phyloP scores from a whole-genome alignment of 345 rosid species.

The Combretum micranthum region DNA sequence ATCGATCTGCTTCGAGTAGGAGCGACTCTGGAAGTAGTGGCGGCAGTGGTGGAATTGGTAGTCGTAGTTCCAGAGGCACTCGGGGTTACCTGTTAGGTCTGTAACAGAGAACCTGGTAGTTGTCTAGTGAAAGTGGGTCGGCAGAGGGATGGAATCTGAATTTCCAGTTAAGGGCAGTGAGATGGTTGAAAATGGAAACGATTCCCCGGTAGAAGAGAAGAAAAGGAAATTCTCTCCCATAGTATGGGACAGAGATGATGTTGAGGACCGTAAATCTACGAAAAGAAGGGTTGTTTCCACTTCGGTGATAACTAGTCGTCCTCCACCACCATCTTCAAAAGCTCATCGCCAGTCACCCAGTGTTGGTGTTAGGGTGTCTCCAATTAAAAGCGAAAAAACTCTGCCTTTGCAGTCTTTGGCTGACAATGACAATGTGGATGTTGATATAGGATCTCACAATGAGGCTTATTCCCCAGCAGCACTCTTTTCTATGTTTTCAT shows the following conservation, averaged over 20 bases:
- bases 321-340: slow-evolving; percentile 56
- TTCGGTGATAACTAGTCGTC: slow-evolving; percentile 29
- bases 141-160: slow-evolving; percentile 61
- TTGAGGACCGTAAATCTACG: slow-evolving; percentile 26
- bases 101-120: slow-evolving; percentile 88
- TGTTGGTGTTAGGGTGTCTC: slow-evolving; percentile 34
- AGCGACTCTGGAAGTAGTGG: slow-evolving; percentile 54
- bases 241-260: slow-evolving; percentile 92
- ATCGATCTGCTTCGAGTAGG: slow-evolving; percentile 44
- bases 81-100: slow-evolving; percentile 29
- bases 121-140: slow-evolving; percentile 98
- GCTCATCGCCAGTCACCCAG: slow-evolving; percentile 34
- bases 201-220: slow-evolving; percentile 38
- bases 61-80: slow-evolving; percentile 27
- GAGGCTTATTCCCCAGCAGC: slow-evolving; percentile 29
- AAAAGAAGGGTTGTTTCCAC: slow-evolving; percentile 29
- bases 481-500: slow-evolving; percentile 12
- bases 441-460: slow-evolving; percentile 14
- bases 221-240: slow-evolving; percentile 97
- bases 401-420: slow-evolving; percentile 23
- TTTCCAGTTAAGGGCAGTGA: slow-evolving; percentile 33
- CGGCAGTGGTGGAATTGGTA: slow-evolving; percentile 21
- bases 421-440: slow-evolving; percentile 20
- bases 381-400: slow-evolving; percentile 24
- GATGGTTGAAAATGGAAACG: slow-evolving; percentile 39